Evolutionary conservation across 306 rosid species (phyloP).

Genomic region (Sicyos edulis): DNA sequence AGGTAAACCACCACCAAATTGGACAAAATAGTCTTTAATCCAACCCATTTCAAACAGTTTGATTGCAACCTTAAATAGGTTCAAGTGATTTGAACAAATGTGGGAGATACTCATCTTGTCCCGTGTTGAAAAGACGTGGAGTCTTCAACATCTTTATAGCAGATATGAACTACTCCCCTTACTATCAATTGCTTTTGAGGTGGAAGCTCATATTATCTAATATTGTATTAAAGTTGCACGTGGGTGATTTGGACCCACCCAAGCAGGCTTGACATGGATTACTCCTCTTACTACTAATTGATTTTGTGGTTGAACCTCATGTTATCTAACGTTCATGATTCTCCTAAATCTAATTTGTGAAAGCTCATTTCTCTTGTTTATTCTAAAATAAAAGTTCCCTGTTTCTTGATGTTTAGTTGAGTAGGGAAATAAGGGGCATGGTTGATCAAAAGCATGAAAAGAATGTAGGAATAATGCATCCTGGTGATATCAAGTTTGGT

Average conservation of each 20-base stretch:
- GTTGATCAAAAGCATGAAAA: slow-evolving; percentile 24
- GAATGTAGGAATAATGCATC: slow-evolving; percentile 44
- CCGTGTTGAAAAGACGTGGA: too few species aligned
- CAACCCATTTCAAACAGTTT: background rate
- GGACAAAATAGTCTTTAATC: background rate
- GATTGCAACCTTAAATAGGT: background rate
- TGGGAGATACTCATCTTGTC: too few species aligned
- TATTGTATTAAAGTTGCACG: too few species aligned
- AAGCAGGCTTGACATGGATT: too few species aligned
- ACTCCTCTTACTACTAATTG: too few species aligned
- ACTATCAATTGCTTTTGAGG: too few species aligned
- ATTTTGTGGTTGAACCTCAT: background rate
- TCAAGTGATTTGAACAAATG: too few species aligned
- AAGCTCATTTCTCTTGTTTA: background rate
- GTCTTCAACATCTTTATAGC: too few species aligned
- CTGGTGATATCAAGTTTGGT: slow-evolving; percentile 31
- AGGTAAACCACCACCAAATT: slow-evolving; percentile 34
- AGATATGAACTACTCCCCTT: too few species aligned
- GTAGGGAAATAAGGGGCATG: slow-evolving; percentile 27
- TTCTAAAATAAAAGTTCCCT: background rate
- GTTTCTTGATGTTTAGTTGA: slow-evolving; percentile 33
- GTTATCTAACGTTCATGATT: background rate
- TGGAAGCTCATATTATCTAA: too few species aligned
- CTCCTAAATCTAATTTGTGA: background rate
- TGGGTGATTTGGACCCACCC: too few species aligned